These are phyloP conservation scores for Chlorella sp. DNA, from an alignment of 139 green algal species.

Conservation along the genomic window DNA sequence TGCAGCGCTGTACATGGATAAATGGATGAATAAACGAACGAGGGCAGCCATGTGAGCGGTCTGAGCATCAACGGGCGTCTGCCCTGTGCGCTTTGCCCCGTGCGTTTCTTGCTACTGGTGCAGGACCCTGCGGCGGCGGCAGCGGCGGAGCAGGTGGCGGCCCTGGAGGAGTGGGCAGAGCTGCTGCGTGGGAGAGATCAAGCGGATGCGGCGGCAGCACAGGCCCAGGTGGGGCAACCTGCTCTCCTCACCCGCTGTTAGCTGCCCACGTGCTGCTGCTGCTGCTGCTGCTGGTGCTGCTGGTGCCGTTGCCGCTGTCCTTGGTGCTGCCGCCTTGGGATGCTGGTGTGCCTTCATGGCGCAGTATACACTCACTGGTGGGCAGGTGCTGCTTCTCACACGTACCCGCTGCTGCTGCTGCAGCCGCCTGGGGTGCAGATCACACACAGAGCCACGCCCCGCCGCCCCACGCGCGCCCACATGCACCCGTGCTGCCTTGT, in stretches of 20 bases:
- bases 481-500: background rate
- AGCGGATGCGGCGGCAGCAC: background rate
- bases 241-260: too few species aligned
- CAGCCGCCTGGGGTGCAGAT: too few species aligned
- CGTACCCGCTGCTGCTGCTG: too few species aligned
- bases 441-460: too few species aligned
- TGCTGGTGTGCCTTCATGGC: too few species aligned
- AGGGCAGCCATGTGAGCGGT: background rate
- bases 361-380: too few species aligned
- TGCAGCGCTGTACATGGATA: background rate
- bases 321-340: too few species aligned
- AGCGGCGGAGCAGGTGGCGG: background rate
- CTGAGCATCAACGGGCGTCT: background rate
- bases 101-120: background rate
- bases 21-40: too few species aligned
- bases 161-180: constrained; percentile 38
- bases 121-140: constrained; percentile 16
- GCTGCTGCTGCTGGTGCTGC: too few species aligned
- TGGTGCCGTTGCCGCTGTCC: too few species aligned
- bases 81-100: background rate
- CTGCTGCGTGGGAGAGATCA: constrained; percentile 15
- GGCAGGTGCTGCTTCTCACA: background rate
- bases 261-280: too few species aligned
- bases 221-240: background rate
- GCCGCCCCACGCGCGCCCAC: too few species aligned